These are phyloP conservation scores for Orychophragmus violaceus DNA, from an alignment of 345 rosid species.

Conservation along the genomic window DNA sequence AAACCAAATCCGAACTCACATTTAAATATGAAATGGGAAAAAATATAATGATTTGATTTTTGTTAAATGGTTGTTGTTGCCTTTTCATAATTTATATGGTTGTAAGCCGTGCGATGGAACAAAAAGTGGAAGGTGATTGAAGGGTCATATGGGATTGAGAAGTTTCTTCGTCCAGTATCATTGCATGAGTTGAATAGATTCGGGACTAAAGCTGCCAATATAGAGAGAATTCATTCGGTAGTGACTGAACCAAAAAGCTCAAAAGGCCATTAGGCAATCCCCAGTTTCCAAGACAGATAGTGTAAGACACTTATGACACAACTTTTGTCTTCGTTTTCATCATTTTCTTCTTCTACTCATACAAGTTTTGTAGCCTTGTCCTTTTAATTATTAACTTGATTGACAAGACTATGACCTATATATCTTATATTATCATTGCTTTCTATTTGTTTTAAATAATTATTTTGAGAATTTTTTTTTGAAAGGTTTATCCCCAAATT, in stretches of 20 bases:
- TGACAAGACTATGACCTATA: conserved; percentile 21
- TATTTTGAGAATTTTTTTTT: neutral
- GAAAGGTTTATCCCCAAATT: neutral
- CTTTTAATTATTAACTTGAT: conserved; percentile 6
- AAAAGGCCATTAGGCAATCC: conserved; percentile 7
- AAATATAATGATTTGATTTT: neutral
- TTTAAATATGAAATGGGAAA: too few relatives aligned
- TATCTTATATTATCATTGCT: neutral
- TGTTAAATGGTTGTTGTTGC: neutral
- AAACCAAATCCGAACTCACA: too few relatives aligned
- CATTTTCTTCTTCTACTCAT: conserved; percentile 22
- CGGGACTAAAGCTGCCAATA: conserved; percentile 24
- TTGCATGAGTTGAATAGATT: conserved; percentile 26
- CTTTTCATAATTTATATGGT: neutral
- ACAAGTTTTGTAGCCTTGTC: conserved; percentile 15
- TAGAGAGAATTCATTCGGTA: conserved; percentile 1
- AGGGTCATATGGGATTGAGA: conserved; percentile 4
- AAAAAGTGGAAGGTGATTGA: conserved; percentile 13
- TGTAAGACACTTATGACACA: conserved; percentile 26
- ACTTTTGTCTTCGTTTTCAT: conserved; percentile 25
- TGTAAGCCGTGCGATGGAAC: conserved; percentile 12
- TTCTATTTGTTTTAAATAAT: neutral
- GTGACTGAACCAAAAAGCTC: conserved; percentile 16
- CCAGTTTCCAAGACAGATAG: conserved; percentile 31
- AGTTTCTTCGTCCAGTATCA: conserved; percentile 26